phyloP scores from a whole-genome alignment of 805 yeast species.

The Zygotorulaspora chibaensis region DNA sequence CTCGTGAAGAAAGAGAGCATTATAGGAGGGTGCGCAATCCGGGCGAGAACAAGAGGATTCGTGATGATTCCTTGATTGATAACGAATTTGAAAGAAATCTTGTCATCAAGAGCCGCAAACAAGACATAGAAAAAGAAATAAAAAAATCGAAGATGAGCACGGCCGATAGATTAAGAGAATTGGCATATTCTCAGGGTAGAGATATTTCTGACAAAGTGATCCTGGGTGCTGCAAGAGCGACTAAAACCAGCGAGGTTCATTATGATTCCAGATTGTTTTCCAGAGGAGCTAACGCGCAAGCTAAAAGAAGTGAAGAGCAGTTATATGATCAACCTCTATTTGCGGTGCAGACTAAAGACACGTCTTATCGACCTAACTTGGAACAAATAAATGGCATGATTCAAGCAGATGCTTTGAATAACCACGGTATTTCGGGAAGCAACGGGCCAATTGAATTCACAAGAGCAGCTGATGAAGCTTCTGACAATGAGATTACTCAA shows the following conservation, averaged over 20 bases:
- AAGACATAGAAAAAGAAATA: slow-evolving; percentile 46
- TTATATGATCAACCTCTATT: slow-evolving; percentile 59
- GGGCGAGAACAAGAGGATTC: slow-evolving; percentile 4
- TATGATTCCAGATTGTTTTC: slow-evolving; percentile 59
- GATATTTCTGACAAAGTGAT: slow-evolving; percentile 56
- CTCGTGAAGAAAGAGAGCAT: slow-evolving; percentile 37
- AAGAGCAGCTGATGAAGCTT: slow-evolving; percentile 24
- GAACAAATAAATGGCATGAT: slow-evolving; percentile 21
- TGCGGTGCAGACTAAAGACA: slow-evolving; percentile 47
- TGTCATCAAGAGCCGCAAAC: slow-evolving; percentile 41
- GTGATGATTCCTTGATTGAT: not conserved
- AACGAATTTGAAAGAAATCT: slow-evolving; percentile 18
- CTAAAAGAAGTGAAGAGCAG: slow-evolving; percentile 40
- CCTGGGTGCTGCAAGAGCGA: slow-evolving; percentile 44
- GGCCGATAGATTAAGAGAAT: slow-evolving; percentile 39
- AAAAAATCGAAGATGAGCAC: slow-evolving; percentile 43
- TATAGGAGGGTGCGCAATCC: slow-evolving; percentile 7
- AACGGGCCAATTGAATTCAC: slow-evolving; percentile 48
- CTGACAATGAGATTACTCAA: not conserved
- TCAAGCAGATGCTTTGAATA: slow-evolving; percentile 1
- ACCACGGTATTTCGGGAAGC: slow-evolving; percentile 18
- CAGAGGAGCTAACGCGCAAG: slow-evolving; percentile 40
- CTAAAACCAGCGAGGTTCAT: slow-evolving; percentile 39
- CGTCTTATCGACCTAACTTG: slow-evolving; percentile 44
- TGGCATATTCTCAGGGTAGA: slow-evolving; percentile 45